Conservation (phyloP, 2,329 filamentous ascomycete genomes). For the Colletotrichum sp. region DNA sequence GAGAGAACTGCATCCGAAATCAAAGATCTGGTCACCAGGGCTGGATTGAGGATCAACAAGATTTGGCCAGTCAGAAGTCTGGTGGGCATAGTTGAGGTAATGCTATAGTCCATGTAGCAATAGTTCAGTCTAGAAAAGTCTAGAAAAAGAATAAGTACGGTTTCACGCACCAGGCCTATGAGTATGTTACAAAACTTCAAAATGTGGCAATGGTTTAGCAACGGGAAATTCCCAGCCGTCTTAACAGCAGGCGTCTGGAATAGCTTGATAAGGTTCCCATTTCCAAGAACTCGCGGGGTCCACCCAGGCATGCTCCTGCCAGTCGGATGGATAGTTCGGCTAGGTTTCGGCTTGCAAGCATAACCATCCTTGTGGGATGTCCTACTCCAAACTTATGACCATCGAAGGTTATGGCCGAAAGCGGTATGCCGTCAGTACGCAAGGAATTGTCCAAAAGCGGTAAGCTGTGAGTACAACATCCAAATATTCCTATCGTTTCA, state of each 20-base stretch:
- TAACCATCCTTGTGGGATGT: not conserved
- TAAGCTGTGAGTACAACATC: not conserved
- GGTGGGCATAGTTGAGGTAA: conserved; percentile 31
- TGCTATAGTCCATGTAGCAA: not conserved
- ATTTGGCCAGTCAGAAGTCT: conserved; percentile 36
- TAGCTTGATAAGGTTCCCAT: not conserved
- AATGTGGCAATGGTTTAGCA: not conserved
- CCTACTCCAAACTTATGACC: not conserved
- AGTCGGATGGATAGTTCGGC: not conserved
- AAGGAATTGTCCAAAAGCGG: not conserved
- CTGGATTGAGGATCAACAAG: conserved; percentile 33
- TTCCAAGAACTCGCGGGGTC: not conserved
- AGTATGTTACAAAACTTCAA: not conserved
- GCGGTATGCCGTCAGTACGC: not conserved
- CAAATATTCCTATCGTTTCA: not conserved
- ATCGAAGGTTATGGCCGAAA: not conserved
- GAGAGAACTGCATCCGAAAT: conserved; percentile 37
- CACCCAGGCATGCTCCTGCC: not conserved
- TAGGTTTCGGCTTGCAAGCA: not conserved
- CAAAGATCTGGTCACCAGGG: conserved; percentile 26
- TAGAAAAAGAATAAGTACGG: not conserved
- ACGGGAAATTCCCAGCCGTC: not conserved
- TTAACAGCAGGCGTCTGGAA: not conserved
- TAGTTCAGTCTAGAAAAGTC: not conserved
- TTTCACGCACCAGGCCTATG: not conserved